A percentile compares a stretch with the other conserved stretches of the same genome.
phyloP scores from a whole-genome alignment of 768 basidiomycete species.

The Lentinula sp. region DNA sequence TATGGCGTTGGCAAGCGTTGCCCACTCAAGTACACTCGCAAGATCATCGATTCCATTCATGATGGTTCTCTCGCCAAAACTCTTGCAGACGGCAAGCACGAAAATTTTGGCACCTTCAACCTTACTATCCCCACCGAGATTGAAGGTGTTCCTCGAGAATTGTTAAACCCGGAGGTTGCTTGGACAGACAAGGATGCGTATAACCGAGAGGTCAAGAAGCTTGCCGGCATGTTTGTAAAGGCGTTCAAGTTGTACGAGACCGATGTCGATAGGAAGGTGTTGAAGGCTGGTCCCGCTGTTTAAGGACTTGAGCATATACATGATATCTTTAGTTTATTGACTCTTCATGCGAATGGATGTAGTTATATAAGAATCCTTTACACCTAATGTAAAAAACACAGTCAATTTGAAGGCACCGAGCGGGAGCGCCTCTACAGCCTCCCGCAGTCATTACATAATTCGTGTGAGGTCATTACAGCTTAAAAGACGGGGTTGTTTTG shows the following conservation, averaged over 20 bases:
- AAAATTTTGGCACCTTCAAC: constrained; percentile 78
- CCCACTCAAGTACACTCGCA: constrained; percentile 92
- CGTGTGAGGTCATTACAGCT: background rate
- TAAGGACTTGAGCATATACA: constrained; percentile 19
- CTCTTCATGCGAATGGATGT: background rate
- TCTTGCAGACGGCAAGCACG: constrained; percentile 81
- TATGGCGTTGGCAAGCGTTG: constrained; percentile 91
- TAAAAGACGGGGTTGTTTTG: background rate
- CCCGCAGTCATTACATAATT: background rate
- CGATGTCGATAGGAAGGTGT: constrained; percentile 77
- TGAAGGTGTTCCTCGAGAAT: constrained; percentile 83
- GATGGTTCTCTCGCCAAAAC: constrained; percentile 84
- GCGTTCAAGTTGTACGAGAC: constrained; percentile 90
- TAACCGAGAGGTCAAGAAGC: constrained; percentile 79
- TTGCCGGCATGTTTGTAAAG: constrained; percentile 90
- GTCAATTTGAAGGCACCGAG: no score
- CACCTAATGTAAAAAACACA: no score
- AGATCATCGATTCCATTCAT: constrained; percentile 96
- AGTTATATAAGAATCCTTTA: background rate
- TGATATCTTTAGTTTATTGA: background rate
- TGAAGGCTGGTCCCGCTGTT: constrained; percentile 72
- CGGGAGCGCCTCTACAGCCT: background rate
- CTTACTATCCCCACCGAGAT: constrained; percentile 78
- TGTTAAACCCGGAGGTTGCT: constrained; percentile 83
- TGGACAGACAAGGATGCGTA: constrained; percentile 91